A percentile compares a stretch with the other conserved stretches of the same genome.
Evolutionary conservation across 352 stramenopile genomes (phyloP).

Genomic region (Globisporangium irregulare): DNA sequence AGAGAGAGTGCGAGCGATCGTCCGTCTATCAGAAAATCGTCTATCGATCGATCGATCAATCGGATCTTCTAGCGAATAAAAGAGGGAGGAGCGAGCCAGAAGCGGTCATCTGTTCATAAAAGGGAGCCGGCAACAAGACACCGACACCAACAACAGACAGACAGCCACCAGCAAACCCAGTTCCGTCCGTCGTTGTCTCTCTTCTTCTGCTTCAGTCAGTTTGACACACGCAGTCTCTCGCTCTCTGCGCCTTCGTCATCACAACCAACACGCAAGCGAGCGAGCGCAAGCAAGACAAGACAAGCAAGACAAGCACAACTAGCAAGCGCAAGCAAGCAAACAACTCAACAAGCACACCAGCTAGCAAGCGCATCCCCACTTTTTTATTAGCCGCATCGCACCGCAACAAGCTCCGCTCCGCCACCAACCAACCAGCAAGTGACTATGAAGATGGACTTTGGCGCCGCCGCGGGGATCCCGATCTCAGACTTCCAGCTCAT

Average conservation of each 20-base stretch:
- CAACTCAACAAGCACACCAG: slow-evolving; percentile 4
- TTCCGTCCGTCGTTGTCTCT: slow-evolving; percentile 2
- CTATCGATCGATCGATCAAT: background rate
- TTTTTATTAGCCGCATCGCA: slow-evolving; percentile 5
- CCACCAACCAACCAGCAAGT: background rate
- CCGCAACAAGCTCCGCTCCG: slow-evolving; percentile 3
- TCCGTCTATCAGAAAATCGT: slow-evolving; percentile 4
- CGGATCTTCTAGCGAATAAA: background rate
- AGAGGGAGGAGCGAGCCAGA: slow-evolving; percentile 10
- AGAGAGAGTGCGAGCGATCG: background rate
- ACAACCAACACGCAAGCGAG: slow-evolving; percentile 5
- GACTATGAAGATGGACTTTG: slow-evolving; percentile 18
- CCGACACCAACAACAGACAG: slow-evolving; percentile 1
- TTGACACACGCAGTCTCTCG: slow-evolving; percentile 6
- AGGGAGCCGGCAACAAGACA: slow-evolving; percentile 6
- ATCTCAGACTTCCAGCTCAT: slow-evolving; percentile 6
- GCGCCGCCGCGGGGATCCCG: slow-evolving; percentile 2
- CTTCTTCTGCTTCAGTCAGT: slow-evolving; percentile 7
- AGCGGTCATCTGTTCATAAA: slow-evolving; percentile 11
- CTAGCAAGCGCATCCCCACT: slow-evolving; percentile 8
- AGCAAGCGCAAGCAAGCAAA: background rate
- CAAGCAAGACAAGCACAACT: slow-evolving; percentile 3
- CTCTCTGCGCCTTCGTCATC: slow-evolving; percentile 1
- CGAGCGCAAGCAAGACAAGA: background rate
- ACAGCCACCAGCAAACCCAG: background rate